Percentiles rank a stretch among this genome's conserved stretches.
Conservation (phyloP, 306 rosid species). For the Inga leiocalycina region DNA sequence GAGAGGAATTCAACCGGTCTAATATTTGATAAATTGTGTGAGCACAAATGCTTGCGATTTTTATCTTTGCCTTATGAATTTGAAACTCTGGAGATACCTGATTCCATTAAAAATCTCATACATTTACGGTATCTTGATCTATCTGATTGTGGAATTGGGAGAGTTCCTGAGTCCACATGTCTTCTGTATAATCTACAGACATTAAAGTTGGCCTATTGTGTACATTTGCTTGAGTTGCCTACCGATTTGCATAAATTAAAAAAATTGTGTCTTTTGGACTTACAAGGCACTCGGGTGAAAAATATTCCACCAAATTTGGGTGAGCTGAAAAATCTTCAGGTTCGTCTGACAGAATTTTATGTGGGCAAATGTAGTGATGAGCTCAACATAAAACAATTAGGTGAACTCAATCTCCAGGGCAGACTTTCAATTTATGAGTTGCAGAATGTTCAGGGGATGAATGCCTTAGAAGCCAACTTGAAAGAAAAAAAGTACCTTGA, state of each 20-base stretch:
- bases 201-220: neutral
- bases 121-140: slow-evolving; percentile 31
- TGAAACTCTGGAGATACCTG: neutral
- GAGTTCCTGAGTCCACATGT: slow-evolving; percentile 9
- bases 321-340: neutral
- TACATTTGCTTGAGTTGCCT: neutral
- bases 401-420: slow-evolving; percentile 11
- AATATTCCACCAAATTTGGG: slow-evolving; percentile 21
- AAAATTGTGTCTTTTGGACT: neutral
- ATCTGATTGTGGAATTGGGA: neutral
- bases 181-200: slow-evolving; percentile 26
- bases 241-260: neutral
- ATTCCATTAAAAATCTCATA: slow-evolving; percentile 2
- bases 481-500: neutral
- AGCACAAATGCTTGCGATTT: neutral
- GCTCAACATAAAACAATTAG: slow-evolving; percentile 15
- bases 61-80: neutral
- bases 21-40: neutral
- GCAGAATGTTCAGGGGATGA: slow-evolving; percentile 10
- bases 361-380: neutral
- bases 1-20: neutral
- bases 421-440: neutral
- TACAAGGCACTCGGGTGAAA: neutral
- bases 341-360: neutral
- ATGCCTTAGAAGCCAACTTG: slow-evolving; percentile 12